Percentiles rank a stretch among this genome's conserved stretches.
phyloP scores from a whole-genome alignment of 805 yeast species.

The Pichia nanzhaoensis region DNA sequence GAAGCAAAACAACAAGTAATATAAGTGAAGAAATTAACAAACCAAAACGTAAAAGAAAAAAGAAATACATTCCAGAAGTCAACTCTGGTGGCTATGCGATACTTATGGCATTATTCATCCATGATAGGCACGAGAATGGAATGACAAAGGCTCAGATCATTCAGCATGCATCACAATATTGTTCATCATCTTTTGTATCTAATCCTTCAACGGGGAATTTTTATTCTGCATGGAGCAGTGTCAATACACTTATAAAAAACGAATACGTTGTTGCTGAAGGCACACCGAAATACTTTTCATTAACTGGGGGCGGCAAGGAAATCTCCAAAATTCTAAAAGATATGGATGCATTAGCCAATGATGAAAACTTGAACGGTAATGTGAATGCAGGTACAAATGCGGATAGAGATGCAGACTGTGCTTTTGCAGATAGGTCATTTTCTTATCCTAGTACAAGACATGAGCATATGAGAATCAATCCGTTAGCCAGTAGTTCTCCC shows the following conservation, averaged over 20 bases:
- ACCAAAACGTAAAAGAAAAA: slow-evolving; percentile 10
- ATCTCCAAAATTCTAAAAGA: slow-evolving; percentile 52
- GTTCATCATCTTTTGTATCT: slow-evolving; percentile 48
- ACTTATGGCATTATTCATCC: slow-evolving; percentile 47
- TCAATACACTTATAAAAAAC: slow-evolving; percentile 55
- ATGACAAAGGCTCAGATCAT: slow-evolving; percentile 56
- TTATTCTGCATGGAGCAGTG: slow-evolving; percentile 71
- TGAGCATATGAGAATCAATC: background rate
- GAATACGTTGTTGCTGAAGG: slow-evolving; percentile 53
- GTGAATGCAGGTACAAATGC: background rate
- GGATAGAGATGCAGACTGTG: no score
- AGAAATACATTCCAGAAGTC: slow-evolving; percentile 60
- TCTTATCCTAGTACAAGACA: background rate
- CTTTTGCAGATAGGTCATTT: background rate
- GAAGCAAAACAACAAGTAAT: background rate
- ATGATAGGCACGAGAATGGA: slow-evolving; percentile 47
- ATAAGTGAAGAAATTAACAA: background rate
- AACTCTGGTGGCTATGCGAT: slow-evolving; percentile 86
- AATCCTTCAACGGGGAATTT: slow-evolving; percentile 57
- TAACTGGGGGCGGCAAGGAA: slow-evolving; percentile 64
- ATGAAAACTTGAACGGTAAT: background rate
- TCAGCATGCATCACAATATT: slow-evolving; percentile 44
- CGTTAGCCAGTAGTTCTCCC: slow-evolving; percentile 7
- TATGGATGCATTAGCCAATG: slow-evolving; percentile 22
- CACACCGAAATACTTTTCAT: slow-evolving; percentile 49